Percentiles rank a stretch among this genome's conserved stretches.
Evolutionary conservation across 2,329 filamentous ascomycete species (phyloP).

Genomic region (Metarhizium rileyi): DNA sequence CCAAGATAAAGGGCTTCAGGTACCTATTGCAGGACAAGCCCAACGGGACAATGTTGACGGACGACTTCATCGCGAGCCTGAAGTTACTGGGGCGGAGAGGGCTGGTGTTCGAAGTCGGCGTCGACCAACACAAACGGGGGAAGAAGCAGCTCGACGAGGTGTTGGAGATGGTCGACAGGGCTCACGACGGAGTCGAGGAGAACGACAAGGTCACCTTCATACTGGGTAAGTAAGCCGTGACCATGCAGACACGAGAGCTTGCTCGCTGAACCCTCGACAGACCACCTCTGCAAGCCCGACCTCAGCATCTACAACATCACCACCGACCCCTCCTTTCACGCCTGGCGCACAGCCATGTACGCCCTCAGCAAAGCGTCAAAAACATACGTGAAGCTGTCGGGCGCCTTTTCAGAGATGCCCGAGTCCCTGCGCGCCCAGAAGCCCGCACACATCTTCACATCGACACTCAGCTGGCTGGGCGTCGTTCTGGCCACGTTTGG

Average conservation of each 20-base stretch:
- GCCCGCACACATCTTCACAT: slow-evolving; percentile 48
- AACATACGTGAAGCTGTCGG: slow-evolving; percentile 89
- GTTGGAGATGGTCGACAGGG: slow-evolving; percentile 57
- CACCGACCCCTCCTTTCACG: slow-evolving; percentile 48
- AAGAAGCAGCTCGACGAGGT: slow-evolving; percentile 63
- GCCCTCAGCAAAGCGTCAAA: slow-evolving; percentile 53
- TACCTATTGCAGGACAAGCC: slow-evolving; percentile 76
- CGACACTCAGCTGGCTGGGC: slow-evolving; percentile 60
- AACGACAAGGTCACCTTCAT: slow-evolving; percentile 56
- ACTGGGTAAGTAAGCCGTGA: slow-evolving; percentile 46
- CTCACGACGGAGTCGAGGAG: slow-evolving; percentile 51
- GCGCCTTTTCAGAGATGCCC: slow-evolving; percentile 71
- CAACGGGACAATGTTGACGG: slow-evolving; percentile 51
- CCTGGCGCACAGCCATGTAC: slow-evolving; percentile 62
- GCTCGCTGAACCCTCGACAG: slow-evolving; percentile 32
- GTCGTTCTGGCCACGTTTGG: slow-evolving; percentile 66
- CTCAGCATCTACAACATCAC: slow-evolving; percentile 51
- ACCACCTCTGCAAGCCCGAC: slow-evolving; percentile 86
- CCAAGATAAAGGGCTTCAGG: slow-evolving; percentile 65
- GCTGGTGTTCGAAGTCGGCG: slow-evolving; percentile 71
- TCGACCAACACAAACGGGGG: slow-evolving; percentile 72
- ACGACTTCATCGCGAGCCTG: slow-evolving; percentile 55
- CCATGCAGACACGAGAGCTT: neutral
- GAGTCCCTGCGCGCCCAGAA: slow-evolving; percentile 35
- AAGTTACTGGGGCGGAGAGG: slow-evolving; percentile 54